These are phyloP conservation scores for Acer negundo DNA, from an alignment of 345 rosid genomes.

Conservation along the genomic window DNA sequence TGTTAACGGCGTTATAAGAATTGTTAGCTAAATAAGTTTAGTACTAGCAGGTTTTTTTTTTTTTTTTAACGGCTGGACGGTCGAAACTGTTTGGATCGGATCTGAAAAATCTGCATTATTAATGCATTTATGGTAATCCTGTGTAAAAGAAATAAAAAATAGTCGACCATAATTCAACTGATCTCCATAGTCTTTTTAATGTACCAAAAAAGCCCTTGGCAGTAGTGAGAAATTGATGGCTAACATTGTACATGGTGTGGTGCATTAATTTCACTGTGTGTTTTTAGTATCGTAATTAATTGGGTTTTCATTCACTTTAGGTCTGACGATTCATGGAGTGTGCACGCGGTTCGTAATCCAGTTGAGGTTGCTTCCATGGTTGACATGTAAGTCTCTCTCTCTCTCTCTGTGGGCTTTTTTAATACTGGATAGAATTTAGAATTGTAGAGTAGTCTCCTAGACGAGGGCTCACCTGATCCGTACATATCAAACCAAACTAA, in stretches of 20 bases:
- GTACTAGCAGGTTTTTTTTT: neutral
- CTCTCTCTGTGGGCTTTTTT: neutral
- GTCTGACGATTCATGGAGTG: constrained; percentile 47
- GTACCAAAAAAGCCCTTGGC: constrained; percentile 3
- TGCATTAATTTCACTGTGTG: no score
- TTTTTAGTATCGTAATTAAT: no score
- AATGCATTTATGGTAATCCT: constrained; percentile 15
- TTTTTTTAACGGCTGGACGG: neutral
- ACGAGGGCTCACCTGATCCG: constrained; percentile 12
- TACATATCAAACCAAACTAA: neutral
- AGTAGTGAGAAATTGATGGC: no score
- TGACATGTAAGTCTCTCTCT: constrained; percentile 60
- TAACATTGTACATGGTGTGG: no score
- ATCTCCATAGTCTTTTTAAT: neutral
- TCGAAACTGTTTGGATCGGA: constrained; percentile 22
- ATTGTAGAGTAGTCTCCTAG: neutral
- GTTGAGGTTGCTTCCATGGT: constrained; percentile 73
- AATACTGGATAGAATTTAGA: neutral
- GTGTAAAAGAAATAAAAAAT: neutral
- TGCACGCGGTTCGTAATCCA: constrained; percentile 70
- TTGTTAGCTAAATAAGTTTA: neutral
- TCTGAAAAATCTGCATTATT: constrained; percentile 28
- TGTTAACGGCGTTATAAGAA: neutral
- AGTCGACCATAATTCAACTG: constrained; percentile 1
- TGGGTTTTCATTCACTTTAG: constrained; percentile 27